A percentile compares a stretch with the other conserved stretches of the same genome.
Conservation (phyloP, 495 filamentous ascomycete species). For the Arthonia radiata region DNA sequence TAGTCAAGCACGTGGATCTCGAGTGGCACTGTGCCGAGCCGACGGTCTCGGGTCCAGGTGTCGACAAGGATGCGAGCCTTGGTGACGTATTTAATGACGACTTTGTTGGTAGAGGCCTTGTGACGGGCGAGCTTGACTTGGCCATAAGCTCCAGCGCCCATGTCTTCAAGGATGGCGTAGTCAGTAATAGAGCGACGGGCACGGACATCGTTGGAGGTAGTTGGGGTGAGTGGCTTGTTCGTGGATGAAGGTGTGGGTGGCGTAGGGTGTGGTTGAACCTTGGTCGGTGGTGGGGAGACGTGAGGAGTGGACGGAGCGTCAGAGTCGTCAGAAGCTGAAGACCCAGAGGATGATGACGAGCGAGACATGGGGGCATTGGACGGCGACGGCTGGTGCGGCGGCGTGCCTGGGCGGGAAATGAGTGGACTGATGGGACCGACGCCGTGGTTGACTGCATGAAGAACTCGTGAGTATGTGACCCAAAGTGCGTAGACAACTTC, state of each 20-base stretch:
- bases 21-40: constrained; percentile 85
- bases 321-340: too few species aligned
- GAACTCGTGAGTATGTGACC: constrained; percentile 85
- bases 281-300: too few species aligned
- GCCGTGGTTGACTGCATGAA: constrained; percentile 44
- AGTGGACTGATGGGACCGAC: constrained; percentile 30
- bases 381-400: constrained; percentile 52
- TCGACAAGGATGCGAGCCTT: constrained; percentile 93
- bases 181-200: constrained; percentile 73
- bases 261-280: too few species aligned
- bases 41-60: constrained; percentile 89
- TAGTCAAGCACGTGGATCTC: constrained; percentile 97
- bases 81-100: constrained; percentile 93
- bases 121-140: constrained; percentile 92
- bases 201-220: constrained; percentile 22
- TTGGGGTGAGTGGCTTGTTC: constrained; percentile 13
- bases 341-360: too few species aligned
- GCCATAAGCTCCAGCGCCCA: constrained; percentile 95
- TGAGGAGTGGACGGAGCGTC: too few species aligned
- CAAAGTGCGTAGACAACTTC: constrained; percentile 88
- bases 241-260: constrained; percentile 17
- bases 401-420: constrained; percentile 33
- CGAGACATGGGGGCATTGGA: too few species aligned
- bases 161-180: constrained; percentile 86
- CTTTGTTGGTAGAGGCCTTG: constrained; percentile 45